Conservation (phyloP, 176 grass and related monocot genomes). For the Tuctoria greenei region DNA sequence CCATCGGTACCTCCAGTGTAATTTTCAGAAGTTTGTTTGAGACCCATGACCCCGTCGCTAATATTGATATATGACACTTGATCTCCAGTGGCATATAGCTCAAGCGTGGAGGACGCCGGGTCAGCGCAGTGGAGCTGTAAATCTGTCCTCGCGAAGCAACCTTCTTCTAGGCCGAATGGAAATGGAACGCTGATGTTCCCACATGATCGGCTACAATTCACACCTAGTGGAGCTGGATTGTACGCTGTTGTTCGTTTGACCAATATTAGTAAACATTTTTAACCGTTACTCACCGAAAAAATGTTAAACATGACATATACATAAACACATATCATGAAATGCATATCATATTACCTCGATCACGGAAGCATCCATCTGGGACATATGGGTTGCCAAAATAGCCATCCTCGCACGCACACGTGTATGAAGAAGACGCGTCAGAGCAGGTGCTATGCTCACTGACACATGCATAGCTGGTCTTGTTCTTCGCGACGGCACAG, state of each 20-base stretch:
- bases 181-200: constrained; percentile 11
- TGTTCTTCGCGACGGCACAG: constrained; percentile 1
- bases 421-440: not conserved
- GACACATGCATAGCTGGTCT: constrained; percentile 20
- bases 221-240: no score
- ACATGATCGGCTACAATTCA: not conserved
- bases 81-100: no score
- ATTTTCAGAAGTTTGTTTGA: no score
- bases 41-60: not conserved
- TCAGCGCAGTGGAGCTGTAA: not conserved
- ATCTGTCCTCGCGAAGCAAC: not conserved
- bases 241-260: not conserved
- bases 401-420: not conserved
- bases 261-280: not conserved
- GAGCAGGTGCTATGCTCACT: not conserved
- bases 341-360: constrained; percentile 25
- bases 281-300: no score
- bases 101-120: not conserved
- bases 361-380: not conserved
- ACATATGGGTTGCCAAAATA: constrained; percentile 34
- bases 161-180: constrained; percentile 24
- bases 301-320: no score
- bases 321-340: no score
- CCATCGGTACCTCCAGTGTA: no score
- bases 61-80: not conserved